These are phyloP conservation scores for Globisporangium heterothallicum DNA, from an alignment of 352 stramenopile genomes.

Conservation along the genomic window DNA sequence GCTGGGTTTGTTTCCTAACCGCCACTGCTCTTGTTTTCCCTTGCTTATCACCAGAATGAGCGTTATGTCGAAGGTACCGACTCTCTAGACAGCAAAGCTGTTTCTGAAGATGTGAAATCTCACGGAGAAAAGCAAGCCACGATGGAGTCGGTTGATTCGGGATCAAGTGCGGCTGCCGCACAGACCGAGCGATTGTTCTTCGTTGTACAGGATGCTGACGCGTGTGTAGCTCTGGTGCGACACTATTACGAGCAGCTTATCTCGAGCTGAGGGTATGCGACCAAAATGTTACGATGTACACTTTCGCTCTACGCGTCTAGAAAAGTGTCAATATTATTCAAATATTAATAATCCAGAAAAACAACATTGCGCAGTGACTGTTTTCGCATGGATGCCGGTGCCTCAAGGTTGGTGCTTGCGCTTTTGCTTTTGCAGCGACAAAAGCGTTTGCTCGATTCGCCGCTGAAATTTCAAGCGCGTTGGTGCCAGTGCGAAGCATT, in stretches of 20 bases:
- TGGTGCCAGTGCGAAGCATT: constrained; percentile 29
- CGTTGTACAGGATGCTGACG: constrained; percentile 13
- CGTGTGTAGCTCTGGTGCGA: constrained; percentile 13
- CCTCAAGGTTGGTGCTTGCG: not conserved
- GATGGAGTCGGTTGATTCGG: not conserved
- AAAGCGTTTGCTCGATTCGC: constrained; percentile 34
- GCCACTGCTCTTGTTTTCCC: not conserved
- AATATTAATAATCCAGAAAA: not conserved
- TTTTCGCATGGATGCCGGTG: no score
- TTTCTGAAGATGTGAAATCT: not conserved
- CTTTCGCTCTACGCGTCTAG: not conserved
- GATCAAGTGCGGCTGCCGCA: not conserved
- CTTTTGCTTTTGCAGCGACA: constrained; percentile 26
- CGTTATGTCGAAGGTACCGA: not conserved
- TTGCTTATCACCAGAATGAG: not conserved
- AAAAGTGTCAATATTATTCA: not conserved
- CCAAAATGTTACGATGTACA: not conserved
- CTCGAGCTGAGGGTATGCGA: not conserved
- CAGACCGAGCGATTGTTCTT: constrained; percentile 12
- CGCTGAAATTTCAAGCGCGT: constrained; percentile 45
- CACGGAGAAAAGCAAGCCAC: not conserved
- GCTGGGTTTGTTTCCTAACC: not conserved
- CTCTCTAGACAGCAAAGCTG: not conserved
- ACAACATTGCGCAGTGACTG: no score
- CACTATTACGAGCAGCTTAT: constrained; percentile 17